Conservation (phyloP, 768 basidiomycete genomes). For the Termitomyces bulborhizus region DNA sequence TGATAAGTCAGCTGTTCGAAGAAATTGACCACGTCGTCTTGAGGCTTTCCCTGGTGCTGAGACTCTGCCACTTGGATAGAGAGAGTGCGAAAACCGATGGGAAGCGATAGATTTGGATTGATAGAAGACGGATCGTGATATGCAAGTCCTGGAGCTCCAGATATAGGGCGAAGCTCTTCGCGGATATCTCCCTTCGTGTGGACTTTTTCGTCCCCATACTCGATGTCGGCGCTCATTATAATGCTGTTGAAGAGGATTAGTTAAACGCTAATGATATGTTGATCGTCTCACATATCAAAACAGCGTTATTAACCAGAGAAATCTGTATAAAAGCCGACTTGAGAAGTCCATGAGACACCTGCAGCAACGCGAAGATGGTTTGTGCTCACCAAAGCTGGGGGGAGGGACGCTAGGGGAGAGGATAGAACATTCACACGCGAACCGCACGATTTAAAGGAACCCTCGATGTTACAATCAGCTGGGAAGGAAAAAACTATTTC, state of each 20-base stretch:
- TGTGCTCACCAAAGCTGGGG: background rate
- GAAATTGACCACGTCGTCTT: constrained; percentile 12
- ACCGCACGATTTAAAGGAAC: background rate
- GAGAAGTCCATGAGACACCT: background rate
- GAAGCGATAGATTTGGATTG: constrained; percentile 8
- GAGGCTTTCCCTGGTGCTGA: constrained; percentile 1
- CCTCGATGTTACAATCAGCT: background rate
- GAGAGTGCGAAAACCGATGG: constrained; percentile 16
- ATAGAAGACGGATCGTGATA: background rate
- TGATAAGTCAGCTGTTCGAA: constrained; percentile 14
- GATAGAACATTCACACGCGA: background rate
- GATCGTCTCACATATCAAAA: background rate
- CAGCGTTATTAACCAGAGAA: background rate
- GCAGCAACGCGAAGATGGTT: background rate
- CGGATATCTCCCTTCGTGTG: background rate
- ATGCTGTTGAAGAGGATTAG: background rate
- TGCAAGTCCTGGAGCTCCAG: constrained; percentile 1
- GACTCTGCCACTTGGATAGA: constrained; percentile 16
- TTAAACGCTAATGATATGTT: too few relatives aligned
- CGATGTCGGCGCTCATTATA: background rate
- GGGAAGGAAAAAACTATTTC: background rate
- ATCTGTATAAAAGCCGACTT: background rate
- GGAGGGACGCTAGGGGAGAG: background rate
- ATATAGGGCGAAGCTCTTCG: background rate
- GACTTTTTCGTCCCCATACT: background rate